Conservation (phyloP, 2,329 filamentous ascomycete genomes). For the Sclerotinia glacialis region DNA sequence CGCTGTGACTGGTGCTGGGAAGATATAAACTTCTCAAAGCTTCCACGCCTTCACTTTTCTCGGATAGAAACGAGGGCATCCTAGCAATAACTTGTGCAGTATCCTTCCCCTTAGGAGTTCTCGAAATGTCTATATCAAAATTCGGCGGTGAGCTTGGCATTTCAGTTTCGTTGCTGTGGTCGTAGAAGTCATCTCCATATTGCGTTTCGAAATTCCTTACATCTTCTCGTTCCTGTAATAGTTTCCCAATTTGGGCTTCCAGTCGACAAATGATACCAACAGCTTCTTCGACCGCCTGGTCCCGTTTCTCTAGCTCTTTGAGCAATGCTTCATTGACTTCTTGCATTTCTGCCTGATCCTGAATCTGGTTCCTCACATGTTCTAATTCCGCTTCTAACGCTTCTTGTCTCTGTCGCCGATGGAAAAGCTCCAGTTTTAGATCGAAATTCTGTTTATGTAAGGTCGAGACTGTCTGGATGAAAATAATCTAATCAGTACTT, state of each 20-base stretch:
- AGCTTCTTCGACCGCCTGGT: constrained; percentile 68
- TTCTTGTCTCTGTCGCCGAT: constrained; percentile 63
- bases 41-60: constrained; percentile 57
- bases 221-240: constrained; percentile 53
- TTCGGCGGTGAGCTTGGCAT: constrained; percentile 34
- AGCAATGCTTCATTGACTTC: constrained; percentile 58
- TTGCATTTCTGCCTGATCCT: constrained; percentile 49
- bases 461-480: constrained; percentile 57
- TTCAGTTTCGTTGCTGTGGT: constrained; percentile 26
- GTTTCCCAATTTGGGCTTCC: constrained; percentile 57
- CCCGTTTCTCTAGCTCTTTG: constrained; percentile 62
- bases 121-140: constrained; percentile 21
- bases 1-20: constrained; percentile 45
- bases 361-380: constrained; percentile 46
- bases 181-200: constrained; percentile 31
- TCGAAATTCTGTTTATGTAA: constrained; percentile 76
- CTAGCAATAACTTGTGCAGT: constrained; percentile 46
- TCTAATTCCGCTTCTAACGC: constrained; percentile 58
- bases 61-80: constrained; percentile 65
- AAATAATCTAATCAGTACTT: not conserved
- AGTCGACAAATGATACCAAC: constrained; percentile 66
- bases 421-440: constrained; percentile 69
- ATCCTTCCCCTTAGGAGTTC: constrained; percentile 7
- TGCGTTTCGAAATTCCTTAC: constrained; percentile 49
- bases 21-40: constrained; percentile 58